Evolutionary conservation across 2,329 filamentous ascomycete genomes (phyloP).

Genomic region (Verticillium albo-atrum): DNA sequence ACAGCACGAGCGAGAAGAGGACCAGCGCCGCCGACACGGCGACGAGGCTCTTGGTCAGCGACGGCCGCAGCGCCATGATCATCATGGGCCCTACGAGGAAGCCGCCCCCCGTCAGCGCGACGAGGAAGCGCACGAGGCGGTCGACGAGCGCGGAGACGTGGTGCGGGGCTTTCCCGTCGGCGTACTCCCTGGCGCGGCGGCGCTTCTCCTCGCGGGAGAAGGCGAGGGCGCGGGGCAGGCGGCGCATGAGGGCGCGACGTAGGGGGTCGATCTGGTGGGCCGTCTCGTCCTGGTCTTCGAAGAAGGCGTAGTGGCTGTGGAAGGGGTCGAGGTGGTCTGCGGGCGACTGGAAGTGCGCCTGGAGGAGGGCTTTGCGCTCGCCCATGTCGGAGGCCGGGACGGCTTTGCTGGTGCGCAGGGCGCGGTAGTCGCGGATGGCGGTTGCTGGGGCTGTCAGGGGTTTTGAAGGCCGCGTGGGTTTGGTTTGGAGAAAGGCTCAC

Average conservation of each 20-base stretch:
- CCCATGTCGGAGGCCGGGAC: background rate
- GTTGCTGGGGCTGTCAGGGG: too few species aligned
- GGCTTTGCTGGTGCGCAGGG: background rate
- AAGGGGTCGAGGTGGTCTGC: background rate
- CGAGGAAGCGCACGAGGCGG: conserved; percentile 5
- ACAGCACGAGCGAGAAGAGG: conserved; percentile 7
- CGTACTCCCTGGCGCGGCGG: background rate
- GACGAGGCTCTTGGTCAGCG: conserved; percentile 10
- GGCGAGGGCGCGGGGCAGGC: background rate
- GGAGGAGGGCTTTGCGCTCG: background rate
- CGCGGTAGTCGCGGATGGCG: background rate
- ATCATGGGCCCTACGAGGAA: conserved; percentile 13
- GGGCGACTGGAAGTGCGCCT: background rate
- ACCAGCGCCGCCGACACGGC: conserved; percentile 9
- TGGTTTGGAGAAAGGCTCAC: background rate
- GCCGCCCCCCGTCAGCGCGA: conserved; percentile 8
- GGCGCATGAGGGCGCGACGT: background rate
- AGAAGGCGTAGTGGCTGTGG: background rate
- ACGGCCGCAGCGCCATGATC: conserved; percentile 8
- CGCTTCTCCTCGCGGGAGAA: background rate
- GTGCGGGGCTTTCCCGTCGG: background rate
- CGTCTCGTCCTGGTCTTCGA: background rate
- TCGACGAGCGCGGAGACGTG: background rate
- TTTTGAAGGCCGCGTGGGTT: too few species aligned
- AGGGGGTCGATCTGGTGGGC: background rate